Conservation (phyloP, 2,329 filamentous ascomycete species). For the Aspergillus quadrilineatus region DNA sequence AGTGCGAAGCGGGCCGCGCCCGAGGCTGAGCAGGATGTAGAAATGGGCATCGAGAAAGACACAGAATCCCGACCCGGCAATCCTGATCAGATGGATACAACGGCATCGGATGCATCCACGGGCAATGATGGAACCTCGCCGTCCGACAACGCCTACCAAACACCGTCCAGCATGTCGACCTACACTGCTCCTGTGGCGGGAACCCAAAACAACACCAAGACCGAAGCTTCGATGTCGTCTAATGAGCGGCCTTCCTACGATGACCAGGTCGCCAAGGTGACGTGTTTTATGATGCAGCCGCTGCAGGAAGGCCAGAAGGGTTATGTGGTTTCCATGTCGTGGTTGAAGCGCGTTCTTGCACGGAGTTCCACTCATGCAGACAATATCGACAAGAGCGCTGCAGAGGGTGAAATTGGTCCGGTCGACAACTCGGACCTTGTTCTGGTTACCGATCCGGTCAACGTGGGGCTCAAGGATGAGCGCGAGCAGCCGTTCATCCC, state of each 20-base stretch:
- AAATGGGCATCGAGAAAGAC: constrained; percentile 23
- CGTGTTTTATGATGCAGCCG: constrained; percentile 55
- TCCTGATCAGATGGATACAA: constrained; percentile 47
- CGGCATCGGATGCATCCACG: constrained; percentile 28
- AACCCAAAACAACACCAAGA: constrained; percentile 28
- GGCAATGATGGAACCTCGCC: constrained; percentile 31
- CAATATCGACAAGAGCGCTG: constrained; percentile 58
- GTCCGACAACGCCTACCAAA: constrained; percentile 38
- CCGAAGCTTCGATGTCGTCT: constrained; percentile 22
- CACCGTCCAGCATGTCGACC: constrained; percentile 41
- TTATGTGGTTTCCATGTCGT: constrained; percentile 74
- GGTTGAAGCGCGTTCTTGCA: constrained; percentile 72
- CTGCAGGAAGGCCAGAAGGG: constrained; percentile 71
- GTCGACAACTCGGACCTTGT: constrained; percentile 87
- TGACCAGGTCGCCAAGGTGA: constrained; percentile 72
- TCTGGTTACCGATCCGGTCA: constrained; percentile 52
- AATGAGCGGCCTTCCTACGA: constrained; percentile 53
- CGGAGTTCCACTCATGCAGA: constrained; percentile 59
- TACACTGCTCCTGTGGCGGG: constrained; percentile 30
- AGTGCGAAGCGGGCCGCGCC: constrained; percentile 37
- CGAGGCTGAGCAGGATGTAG: constrained; percentile 30
- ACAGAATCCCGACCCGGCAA: constrained; percentile 28
- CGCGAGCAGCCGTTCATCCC: constrained; percentile 63
- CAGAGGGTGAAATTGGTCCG: constrained; percentile 68
- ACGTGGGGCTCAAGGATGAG: constrained; percentile 44